A percentile compares a stretch with the other conserved stretches of the same genome.
phyloP scores from a whole-genome alignment of 139 green algal species.

The Micractinium conductrix region DNA sequence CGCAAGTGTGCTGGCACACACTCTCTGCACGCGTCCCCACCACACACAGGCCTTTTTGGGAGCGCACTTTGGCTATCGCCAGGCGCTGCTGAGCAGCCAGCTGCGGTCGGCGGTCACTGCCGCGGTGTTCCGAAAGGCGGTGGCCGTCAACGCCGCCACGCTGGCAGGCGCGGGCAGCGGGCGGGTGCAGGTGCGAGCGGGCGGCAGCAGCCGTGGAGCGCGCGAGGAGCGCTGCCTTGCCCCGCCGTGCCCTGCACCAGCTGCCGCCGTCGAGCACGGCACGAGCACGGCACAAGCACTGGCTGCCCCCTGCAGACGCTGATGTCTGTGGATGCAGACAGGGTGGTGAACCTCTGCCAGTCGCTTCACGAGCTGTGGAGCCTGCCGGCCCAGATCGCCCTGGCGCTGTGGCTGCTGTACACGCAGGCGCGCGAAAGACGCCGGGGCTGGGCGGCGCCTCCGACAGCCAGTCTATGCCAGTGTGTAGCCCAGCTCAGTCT shows the following conservation, averaged over 20 bases:
- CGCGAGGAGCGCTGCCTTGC: background rate
- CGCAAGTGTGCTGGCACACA: no score
- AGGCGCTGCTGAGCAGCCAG: slow-evolving; percentile 56
- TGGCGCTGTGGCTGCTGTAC: slow-evolving; percentile 88
- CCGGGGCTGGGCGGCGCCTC: no score
- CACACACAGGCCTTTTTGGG: slow-evolving; percentile 60
- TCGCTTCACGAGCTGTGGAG: slow-evolving; percentile 87
- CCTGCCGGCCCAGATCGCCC: slow-evolving; percentile 81
- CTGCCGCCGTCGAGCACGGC: background rate
- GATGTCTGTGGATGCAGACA: slow-evolving; percentile 79
- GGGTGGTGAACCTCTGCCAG: slow-evolving; percentile 73
- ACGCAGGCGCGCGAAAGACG: no score
- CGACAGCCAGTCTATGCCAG: no score
- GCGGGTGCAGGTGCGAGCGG: slow-evolving; percentile 14
- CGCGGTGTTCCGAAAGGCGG: slow-evolving; percentile 67
- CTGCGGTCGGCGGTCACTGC: slow-evolving; percentile 70
- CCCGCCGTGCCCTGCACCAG: background rate
- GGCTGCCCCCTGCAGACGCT: slow-evolving; percentile 55
- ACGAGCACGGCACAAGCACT: no score
- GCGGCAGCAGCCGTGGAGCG: background rate
- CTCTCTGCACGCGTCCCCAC: background rate
- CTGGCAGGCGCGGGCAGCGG: slow-evolving; percentile 26
- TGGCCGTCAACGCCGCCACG: slow-evolving; percentile 52
- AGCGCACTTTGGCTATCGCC: slow-evolving; percentile 76
- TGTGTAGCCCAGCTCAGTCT: no score